Base-by-base conservation (phyloP, 768 basidiomycete genomes). In the Coprinopsis cinerea region DNA sequence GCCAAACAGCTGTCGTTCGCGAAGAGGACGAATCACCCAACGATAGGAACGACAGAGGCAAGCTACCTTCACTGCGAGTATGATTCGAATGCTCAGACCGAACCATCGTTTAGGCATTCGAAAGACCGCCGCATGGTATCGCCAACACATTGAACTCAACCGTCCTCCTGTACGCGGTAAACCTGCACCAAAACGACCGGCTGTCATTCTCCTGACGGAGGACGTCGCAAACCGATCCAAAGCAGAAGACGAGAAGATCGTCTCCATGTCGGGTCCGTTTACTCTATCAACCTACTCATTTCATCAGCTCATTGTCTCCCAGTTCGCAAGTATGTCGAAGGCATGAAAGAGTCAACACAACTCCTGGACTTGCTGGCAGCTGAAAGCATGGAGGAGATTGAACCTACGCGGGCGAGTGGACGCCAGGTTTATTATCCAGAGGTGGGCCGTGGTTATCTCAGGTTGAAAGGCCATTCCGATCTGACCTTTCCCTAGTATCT, bases 21-120 rank as follows among this genome's bases (percentile, higher is more conserved):
- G 81, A 86, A 54, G 82, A 86, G 48, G 82, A 74, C 3, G 91
- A 94, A 66, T 82, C 81, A 0, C 90, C 92, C 0, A 98, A 98
- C 57, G 96, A 99, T 62, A 76, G 88, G 23, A 98, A 98, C 60
- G 96, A 98, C 62, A 71, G 96, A 78, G 87, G 93, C 90, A 51
- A 25, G 67, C 61, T n/a, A 23, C 14, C 6, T 10, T 41, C 2
- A 7, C 10, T 18, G 11, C 5, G 43, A 17, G 20, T 7, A 6
- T 26, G 39, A 4, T 26, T 26, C 44, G 13, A 23, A 18, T 6
- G 22, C 42, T 32, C 30, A 53, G 27, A 1, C 47, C 27, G 23
- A 36, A 25, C 26, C 14, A 9, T n/a, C 1, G 14, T 22, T 23
- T 55, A 93, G 94, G 90, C 4, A 99, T 99, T 52, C 81, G 96